Evolutionary conservation across 1,139 yeast genomes (phyloP).

Genomic region (Candida neerlandica): DNA sequence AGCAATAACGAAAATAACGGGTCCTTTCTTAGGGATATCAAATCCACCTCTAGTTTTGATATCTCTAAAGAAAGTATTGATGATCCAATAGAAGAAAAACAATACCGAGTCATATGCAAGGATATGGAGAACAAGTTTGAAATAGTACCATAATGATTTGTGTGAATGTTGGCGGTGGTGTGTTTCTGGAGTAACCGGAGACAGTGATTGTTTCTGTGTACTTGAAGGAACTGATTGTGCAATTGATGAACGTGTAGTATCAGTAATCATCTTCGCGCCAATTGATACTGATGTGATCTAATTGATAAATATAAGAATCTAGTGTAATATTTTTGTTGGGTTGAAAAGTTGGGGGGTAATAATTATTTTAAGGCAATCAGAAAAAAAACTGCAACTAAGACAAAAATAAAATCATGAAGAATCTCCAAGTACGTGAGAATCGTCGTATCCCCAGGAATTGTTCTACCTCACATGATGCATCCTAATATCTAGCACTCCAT

Average conservation of each 20-base stretch:
- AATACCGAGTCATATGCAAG: conserved; percentile 38
- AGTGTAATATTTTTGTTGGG: not conserved
- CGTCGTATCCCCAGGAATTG: too few species aligned
- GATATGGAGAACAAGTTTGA: conserved; percentile 9
- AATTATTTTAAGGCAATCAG: not conserved
- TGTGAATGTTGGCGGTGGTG: not conserved
- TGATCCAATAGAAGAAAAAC: conserved; percentile 37
- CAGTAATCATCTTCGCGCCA: not conserved
- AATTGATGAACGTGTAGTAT: not conserved
- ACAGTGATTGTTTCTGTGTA: not conserved
- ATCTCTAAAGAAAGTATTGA: conserved; percentile 48
- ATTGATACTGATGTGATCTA: not conserved
- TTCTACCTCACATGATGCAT: too few species aligned
- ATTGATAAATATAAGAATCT: too few species aligned
- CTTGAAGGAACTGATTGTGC: not conserved
- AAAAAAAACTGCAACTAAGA: not conserved
- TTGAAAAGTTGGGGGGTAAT: not conserved
- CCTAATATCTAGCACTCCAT: too few species aligned
- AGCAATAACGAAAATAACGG: conserved; percentile 48
- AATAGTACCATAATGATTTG: conserved; percentile 9
- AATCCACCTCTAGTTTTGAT: conserved; percentile 43
- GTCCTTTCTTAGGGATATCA: conserved; percentile 42
- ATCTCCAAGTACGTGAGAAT: too few species aligned
- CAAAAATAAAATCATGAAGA: not conserved
- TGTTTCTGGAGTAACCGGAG: not conserved